Evolutionary conservation across 768 basidiomycete species (phyloP).

Genomic region (Vishniacozyma victoriae): DNA sequence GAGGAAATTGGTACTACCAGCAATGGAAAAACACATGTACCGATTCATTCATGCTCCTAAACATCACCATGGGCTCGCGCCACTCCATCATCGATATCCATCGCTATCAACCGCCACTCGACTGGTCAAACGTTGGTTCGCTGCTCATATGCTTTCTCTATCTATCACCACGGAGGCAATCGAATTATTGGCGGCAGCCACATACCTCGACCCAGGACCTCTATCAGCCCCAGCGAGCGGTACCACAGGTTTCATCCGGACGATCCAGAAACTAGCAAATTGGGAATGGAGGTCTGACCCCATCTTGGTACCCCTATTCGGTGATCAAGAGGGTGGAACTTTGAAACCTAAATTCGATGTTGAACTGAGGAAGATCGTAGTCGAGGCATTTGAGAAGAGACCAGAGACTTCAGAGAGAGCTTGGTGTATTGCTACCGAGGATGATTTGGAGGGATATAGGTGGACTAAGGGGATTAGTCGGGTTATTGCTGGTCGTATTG

Average conservation of each 20-base stretch:
- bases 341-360: slow-evolving; percentile 42
- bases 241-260: slow-evolving; percentile 57
- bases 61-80: slow-evolving; percentile 77
- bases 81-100: slow-evolving; percentile 68
- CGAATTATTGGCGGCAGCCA: slow-evolving; percentile 74
- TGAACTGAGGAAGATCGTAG: slow-evolving; percentile 34
- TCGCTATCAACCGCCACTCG: slow-evolving; percentile 81
- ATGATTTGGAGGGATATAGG: slow-evolving; percentile 64
- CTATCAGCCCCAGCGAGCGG: slow-evolving; percentile 63
- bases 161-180: slow-evolving; percentile 72
- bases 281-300: slow-evolving; percentile 66
- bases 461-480: slow-evolving; percentile 71
- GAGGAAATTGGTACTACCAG: slow-evolving; percentile 24
- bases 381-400: slow-evolving; percentile 44
- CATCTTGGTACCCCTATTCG: slow-evolving; percentile 57
- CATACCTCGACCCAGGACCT: slow-evolving; percentile 61
- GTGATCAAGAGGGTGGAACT: neutral
- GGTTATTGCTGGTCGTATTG: slow-evolving; percentile 68
- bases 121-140: slow-evolving; percentile 87
- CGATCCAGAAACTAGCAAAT: slow-evolving; percentile 65
- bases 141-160: slow-evolving; percentile 68
- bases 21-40: slow-evolving; percentile 53
- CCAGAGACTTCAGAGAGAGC: slow-evolving; percentile 41
- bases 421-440: slow-evolving; percentile 74
- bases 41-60: slow-evolving; percentile 72